These are phyloP conservation scores for Jacaranda mimosifolia DNA, from an alignment of 257 asterid genomes.

Conservation along the genomic window DNA sequence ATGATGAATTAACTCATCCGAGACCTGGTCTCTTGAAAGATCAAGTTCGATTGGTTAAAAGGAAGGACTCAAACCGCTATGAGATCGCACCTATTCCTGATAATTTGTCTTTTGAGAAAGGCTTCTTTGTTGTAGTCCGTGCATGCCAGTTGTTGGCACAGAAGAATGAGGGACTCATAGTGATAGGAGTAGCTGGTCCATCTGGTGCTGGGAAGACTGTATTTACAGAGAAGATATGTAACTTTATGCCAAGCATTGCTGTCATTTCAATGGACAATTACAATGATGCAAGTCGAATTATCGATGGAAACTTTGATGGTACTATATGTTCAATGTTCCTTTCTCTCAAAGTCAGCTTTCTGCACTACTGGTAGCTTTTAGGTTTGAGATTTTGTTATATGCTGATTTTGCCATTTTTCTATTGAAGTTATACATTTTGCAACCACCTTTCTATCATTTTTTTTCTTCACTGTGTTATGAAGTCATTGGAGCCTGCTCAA, in stretches of 20 bases:
- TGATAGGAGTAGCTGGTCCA: conserved; percentile 95
- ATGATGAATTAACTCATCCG: conserved; percentile 55
- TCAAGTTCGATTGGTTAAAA: conserved; percentile 84
- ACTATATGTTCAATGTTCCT: conserved; percentile 29
- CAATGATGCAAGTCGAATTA: conserved; percentile 92
- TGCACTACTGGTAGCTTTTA: conserved; percentile 18
- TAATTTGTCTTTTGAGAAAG: conserved; percentile 92
- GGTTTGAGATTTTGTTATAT: conserved; percentile 24
- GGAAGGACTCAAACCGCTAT: conserved; percentile 79
- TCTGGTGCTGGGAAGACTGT: conserved; percentile 99
- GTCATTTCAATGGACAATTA: conserved; percentile 98
- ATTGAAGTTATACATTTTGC: conserved; percentile 1
- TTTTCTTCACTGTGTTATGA: background rate
- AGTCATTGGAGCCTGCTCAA: too few relatives aligned
- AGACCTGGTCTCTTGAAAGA: conserved; percentile 89
- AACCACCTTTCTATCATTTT: background rate
- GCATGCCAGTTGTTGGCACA: conserved; percentile 90
- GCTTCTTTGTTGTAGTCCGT: conserved; percentile 88
- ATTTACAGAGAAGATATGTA: conserved; percentile 68
- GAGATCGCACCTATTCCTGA: conserved; percentile 77
- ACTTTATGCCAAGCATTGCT: conserved; percentile 90
- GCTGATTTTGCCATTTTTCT: conserved; percentile 29
- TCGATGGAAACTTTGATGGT: conserved; percentile 99
- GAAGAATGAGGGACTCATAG: conserved; percentile 84
- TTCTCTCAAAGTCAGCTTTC: conserved; percentile 3